Evolutionary conservation across 306 rosid genomes (phyloP).

Genomic region (Albizia julibrissin): DNA sequence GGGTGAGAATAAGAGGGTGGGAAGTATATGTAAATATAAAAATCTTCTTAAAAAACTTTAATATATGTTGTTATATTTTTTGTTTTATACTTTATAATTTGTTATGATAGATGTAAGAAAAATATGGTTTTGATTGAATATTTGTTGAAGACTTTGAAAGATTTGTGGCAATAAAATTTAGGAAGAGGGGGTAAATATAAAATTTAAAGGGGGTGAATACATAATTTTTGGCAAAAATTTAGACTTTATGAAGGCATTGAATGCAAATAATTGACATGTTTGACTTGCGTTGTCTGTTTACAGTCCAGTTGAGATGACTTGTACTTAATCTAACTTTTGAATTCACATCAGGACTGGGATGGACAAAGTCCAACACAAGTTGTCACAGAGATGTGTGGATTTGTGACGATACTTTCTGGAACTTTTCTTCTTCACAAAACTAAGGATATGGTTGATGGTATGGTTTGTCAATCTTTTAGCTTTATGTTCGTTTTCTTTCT

Average conservation of each 20-base stretch:
- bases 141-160: background rate
- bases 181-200: background rate
- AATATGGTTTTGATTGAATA: background rate
- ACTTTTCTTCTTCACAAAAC: conserved; percentile 96
- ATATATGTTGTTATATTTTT: too few relatives aligned
- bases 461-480: conserved; percentile 9
- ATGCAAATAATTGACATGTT: background rate
- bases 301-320: conserved; percentile 24
- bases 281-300: conserved; percentile 6
- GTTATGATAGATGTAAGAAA: background rate
- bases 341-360: conserved; percentile 74
- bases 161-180: background rate
- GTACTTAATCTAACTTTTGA: conserved; percentile 16
- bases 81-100: too few relatives aligned
- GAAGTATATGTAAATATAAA: background rate
- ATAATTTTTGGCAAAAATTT: background rate
- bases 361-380: conserved; percentile 75
- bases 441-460: conserved; percentile 95
- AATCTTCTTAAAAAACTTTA: too few relatives aligned
- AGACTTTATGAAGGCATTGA: background rate
- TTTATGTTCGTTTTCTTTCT: background rate
- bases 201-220: background rate
- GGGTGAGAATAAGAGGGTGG: background rate
- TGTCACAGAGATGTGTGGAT: conserved; percentile 83
- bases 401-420: conserved; percentile 83